Base-by-base conservation (phyloP, 78 protist genomes). In the Cavenderia fasciculata region DNA sequence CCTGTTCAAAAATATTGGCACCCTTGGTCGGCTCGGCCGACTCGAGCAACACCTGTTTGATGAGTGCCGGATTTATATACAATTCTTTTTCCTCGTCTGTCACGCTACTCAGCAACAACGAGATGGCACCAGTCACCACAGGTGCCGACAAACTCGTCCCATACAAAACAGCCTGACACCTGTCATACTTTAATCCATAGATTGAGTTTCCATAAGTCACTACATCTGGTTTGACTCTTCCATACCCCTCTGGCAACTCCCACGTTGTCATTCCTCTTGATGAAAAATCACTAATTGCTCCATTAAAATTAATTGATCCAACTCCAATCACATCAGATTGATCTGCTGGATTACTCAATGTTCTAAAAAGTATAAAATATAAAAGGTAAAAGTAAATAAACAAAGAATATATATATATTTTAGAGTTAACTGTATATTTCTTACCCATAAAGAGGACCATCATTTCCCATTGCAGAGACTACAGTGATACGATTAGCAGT, bases 311-410 rank as follows among this genome's bases (percentile, higher is more conserved):
- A 7, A 94, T 46, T 8, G 95, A 92, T 0, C 99, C 99, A 21
- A 98, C 99, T n/a, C 99, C 99, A 33, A 98, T 93, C 1, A 98
- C 99, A 52, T 97, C 98, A 97, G 99, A 61, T 96, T 96, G 72
- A 62, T 96, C 98, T 1, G 95, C 99, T 0, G 99, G 99, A 59
- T 97, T 97, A 94, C 94, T 97, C 21, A 96, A 43, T 33, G 99
- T 98, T 27, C 98, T 73, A 21, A 6, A 72, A 16, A 52, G 65
- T 18, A 16, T 63, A 38, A 23, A 43, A 65, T 44, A 10, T 0
- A 14, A 52, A 6, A 38, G 7, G 56, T 29, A 52, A 18, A 1
- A 41, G 41, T 61, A 8, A 46, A 6, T 65, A 14, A 33, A 14
- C 19, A 57, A 38, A 41, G 19, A 11, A 57, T 34, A 77, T 4